These are phyloP conservation scores for Penicillium steckii DNA, from an alignment of 495 filamentous ascomycete genomes.

Conservation along the genomic window DNA sequence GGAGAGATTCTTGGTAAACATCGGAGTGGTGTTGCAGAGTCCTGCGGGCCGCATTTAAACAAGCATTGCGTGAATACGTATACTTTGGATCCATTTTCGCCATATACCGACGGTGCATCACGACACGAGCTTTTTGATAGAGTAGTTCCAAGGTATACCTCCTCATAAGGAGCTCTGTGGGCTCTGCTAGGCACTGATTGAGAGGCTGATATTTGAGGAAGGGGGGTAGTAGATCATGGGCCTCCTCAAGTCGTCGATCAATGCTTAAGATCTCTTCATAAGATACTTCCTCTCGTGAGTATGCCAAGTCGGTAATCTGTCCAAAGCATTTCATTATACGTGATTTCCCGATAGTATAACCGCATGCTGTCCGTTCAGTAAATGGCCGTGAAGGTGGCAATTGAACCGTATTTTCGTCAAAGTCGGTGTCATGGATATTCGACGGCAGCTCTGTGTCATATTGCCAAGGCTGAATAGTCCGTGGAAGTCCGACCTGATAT, in stretches of 20 bases:
- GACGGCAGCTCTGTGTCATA: conserved; percentile 42
- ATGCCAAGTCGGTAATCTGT: conserved; percentile 46
- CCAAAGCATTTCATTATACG: conserved; percentile 44
- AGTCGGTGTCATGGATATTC: conserved; percentile 45
- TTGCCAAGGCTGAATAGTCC: conserved; percentile 42
- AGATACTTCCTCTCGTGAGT: conserved; percentile 38
- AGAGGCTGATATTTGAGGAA: conserved; percentile 69
- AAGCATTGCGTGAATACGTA: conserved; percentile 74
- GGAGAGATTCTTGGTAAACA: conserved; percentile 72
- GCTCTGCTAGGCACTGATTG: conserved; percentile 70
- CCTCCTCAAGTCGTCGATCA: conserved; percentile 69
- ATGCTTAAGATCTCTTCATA: conserved; percentile 82
- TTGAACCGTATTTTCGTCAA: conserved; percentile 31
- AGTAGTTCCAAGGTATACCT: conserved; percentile 78
- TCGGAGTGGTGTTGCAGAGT: conserved; percentile 73
- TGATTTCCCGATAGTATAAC: conserved; percentile 40
- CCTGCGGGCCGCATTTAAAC: conserved; percentile 75
- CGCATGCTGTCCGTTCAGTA: conserved; percentile 33
- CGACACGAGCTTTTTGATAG: conserved; percentile 77
- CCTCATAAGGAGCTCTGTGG: conserved; percentile 75
- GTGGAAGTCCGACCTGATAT: conserved; percentile 46
- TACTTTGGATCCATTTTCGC: conserved; percentile 69
- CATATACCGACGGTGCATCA: conserved; percentile 84
- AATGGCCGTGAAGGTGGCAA: conserved; percentile 39
- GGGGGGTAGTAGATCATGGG: conserved; percentile 63